Evolutionary conservation across 805 yeast species (phyloP).

Genomic region (Starmerella sp.): DNA sequence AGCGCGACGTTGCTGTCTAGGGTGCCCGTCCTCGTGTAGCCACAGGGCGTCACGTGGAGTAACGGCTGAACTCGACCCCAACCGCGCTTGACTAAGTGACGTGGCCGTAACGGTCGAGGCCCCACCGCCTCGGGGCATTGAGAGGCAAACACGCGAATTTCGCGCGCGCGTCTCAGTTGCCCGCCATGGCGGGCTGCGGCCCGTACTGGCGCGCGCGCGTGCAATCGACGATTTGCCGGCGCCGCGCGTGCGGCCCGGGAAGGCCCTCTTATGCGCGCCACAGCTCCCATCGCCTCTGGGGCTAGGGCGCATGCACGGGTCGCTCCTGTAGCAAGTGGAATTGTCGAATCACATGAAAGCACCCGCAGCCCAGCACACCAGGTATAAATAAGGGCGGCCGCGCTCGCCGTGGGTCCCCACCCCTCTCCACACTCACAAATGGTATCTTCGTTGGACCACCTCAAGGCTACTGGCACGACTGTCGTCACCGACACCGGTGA

Average conservation of each 20-base stretch:
- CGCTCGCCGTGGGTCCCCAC: background rate
- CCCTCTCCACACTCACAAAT: slow-evolving; percentile 3
- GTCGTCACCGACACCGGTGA: slow-evolving; percentile 99
- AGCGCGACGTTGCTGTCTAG: background rate
- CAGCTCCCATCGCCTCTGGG: background rate
- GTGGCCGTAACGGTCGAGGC: background rate
- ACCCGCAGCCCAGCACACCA: background rate
- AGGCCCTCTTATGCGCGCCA: background rate
- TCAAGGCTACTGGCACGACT: slow-evolving; percentile 88
- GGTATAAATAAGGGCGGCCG: slow-evolving; percentile 3
- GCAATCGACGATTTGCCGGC: too few species aligned
- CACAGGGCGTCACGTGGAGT: background rate
- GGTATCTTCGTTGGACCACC: slow-evolving; percentile 73
- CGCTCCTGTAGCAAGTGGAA: background rate
- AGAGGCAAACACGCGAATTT: background rate
- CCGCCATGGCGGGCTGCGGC: too few species aligned
- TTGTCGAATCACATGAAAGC: slow-evolving; percentile 6
- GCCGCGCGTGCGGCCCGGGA: too few species aligned
- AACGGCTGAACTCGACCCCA: background rate
- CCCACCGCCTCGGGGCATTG: background rate
- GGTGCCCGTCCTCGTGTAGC: background rate
- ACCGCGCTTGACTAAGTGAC: background rate
- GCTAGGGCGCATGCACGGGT: background rate
- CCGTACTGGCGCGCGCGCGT: too few species aligned
- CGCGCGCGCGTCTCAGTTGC: too few species aligned